These are phyloP conservation scores for Chaetomium tenue DNA, from an alignment of 495 filamentous ascomycete genomes.

Conservation along the genomic window DNA sequence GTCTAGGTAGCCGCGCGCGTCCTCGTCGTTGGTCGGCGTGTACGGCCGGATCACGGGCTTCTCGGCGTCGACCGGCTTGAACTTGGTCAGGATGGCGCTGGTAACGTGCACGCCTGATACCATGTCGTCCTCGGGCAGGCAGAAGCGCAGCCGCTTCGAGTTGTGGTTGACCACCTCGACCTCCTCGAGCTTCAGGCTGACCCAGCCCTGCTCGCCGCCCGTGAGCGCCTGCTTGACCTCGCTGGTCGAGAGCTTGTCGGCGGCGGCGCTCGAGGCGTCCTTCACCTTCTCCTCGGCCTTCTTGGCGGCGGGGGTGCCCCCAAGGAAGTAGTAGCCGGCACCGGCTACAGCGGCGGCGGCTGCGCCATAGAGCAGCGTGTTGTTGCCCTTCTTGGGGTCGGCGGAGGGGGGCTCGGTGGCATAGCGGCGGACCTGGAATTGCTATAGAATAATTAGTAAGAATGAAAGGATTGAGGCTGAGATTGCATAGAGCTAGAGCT, in stretches of 20 bases:
- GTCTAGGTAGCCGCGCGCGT: conserved; percentile 75
- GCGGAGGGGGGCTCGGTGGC: conserved; percentile 48
- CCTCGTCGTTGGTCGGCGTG: conserved; percentile 85
- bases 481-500: background rate
- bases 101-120: conserved; percentile 77
- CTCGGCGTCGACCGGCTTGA: conserved; percentile 69
- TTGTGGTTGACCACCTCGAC: conserved; percentile 79
- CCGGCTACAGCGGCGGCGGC: conserved; percentile 44
- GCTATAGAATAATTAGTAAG: conserved; percentile 10
- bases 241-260: conserved; percentile 25
- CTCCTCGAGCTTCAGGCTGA: conserved; percentile 75
- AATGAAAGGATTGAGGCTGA: background rate
- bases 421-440: conserved; percentile 45
- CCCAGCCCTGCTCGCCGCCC: conserved; percentile 83
- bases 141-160: conserved; percentile 83
- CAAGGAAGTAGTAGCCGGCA: conserved; percentile 53
- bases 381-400: conserved; percentile 39
- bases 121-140: conserved; percentile 76
- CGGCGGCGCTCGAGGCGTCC: conserved; percentile 35
- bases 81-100: conserved; percentile 85
- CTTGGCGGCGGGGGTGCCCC: conserved; percentile 47
- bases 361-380: conserved; percentile 45
- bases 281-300: conserved; percentile 52
- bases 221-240: conserved; percentile 62
- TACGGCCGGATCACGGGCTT: conserved; percentile 89